Percentiles rank a stretch among this genome's conserved stretches.
Conservation (phyloP, 2,329 filamentous ascomycete species). For the Byssoonygena ceratinophila region DNA sequence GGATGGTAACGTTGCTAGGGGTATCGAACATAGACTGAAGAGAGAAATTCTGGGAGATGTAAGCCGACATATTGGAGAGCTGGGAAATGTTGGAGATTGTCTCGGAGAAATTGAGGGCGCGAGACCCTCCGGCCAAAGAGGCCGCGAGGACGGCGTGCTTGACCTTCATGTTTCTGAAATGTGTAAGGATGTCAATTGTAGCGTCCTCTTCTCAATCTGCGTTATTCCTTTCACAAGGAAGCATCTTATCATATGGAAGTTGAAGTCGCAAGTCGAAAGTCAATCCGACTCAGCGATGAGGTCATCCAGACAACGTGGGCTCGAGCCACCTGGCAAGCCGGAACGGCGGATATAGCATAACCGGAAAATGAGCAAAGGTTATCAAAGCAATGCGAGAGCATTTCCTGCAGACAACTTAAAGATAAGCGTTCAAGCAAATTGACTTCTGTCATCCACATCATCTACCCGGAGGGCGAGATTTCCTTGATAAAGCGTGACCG, state of each 20-base stretch:
- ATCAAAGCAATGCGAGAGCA: not conserved
- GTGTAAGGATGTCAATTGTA: not conserved
- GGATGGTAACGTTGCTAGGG: conserved; percentile 45
- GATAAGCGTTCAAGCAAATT: no score
- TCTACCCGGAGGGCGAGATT: no score
- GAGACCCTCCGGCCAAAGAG: conserved; percentile 11
- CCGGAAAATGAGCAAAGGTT: not conserved
- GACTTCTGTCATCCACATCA: no score
- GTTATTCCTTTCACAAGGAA: no score
- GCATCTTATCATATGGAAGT: not conserved
- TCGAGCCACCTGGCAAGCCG: no score
- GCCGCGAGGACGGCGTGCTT: conserved; percentile 5
- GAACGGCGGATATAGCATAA: not conserved
- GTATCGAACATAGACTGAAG: conserved; percentile 24
- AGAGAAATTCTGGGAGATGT: conserved; percentile 10
- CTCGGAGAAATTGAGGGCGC: conserved; percentile 15
- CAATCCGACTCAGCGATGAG: not conserved
- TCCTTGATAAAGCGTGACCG: no score
- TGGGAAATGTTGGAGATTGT: conserved; percentile 15
- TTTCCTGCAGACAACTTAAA: no score
- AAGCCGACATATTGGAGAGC: conserved; percentile 17
- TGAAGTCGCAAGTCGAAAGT: not conserved
- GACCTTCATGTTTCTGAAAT: conserved; percentile 5
- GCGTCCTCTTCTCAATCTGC: no score
- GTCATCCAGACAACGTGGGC: not conserved